A percentile compares a stretch with the other conserved stretches of the same genome.
Evolutionary conservation across 2,329 filamentous ascomycete species (phyloP).

Genomic region (Aspergillus felis): DNA sequence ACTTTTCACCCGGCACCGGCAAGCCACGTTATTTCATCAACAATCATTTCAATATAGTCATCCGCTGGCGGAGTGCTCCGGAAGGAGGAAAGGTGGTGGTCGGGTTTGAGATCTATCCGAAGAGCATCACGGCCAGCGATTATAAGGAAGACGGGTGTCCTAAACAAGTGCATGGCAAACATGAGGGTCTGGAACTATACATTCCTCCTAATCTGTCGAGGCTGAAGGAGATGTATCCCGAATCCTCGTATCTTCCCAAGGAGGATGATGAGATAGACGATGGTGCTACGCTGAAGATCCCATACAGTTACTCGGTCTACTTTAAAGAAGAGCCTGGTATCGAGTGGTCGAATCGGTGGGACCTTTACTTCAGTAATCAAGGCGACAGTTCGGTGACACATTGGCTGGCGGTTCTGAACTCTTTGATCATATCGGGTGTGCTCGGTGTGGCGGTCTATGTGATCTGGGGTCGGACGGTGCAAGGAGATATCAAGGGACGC

Average conservation of each 20-base stretch:
- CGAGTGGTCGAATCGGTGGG: constrained; percentile 83
- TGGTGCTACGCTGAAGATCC: constrained; percentile 65
- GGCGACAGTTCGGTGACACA: constrained; percentile 77
- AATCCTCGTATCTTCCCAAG: constrained; percentile 58
- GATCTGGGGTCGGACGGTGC: constrained; percentile 73
- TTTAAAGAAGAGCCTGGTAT: constrained; percentile 77
- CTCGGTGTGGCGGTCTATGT: constrained; percentile 76
- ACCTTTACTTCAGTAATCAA: constrained; percentile 84
- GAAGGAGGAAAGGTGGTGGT: constrained; percentile 75
- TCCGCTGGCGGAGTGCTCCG: constrained; percentile 70
- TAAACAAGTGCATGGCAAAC: constrained; percentile 58
- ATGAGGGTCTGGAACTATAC: constrained; percentile 64
- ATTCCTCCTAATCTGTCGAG: constrained; percentile 61
- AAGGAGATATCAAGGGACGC: constrained; percentile 72
- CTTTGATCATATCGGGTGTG: constrained; percentile 74
- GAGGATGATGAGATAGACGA: constrained; percentile 58
- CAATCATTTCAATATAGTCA: constrained; percentile 83
- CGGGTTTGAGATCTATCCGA: constrained; percentile 85
- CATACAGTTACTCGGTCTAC: constrained; percentile 86
- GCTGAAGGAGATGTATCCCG: constrained; percentile 52
- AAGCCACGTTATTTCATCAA: constrained; percentile 70
- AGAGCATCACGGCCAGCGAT: constrained; percentile 66
- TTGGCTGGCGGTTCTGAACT: constrained; percentile 86
- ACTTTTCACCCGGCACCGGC: constrained; percentile 57
- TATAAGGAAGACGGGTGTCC: constrained; percentile 66